Percentiles rank a stretch among this genome's conserved stretches.
These are phyloP conservation scores for Wickerhamomyces sp. DNA, from an alignment of 1,139 yeast genomes.

Conservation along the genomic window DNA sequence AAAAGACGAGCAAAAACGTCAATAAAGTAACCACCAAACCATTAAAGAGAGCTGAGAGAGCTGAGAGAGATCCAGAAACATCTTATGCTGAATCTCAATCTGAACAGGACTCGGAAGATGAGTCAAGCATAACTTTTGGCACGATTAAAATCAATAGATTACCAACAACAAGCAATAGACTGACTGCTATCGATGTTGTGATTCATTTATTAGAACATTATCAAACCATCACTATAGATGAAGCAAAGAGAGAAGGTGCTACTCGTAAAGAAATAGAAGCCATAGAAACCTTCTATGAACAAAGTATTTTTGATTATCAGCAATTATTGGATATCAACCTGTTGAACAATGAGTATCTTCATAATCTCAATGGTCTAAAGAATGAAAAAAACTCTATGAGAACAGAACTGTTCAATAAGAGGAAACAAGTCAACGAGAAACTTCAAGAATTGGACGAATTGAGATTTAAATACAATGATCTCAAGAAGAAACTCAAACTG, in stretches of 20 bases:
- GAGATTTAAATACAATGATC: constrained; percentile 29
- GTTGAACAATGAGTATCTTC: constrained; percentile 38
- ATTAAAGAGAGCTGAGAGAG: neutral
- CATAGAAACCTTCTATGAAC: constrained; percentile 4
- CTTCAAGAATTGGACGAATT: constrained; percentile 34
- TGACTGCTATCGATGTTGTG: constrained; percentile 30
- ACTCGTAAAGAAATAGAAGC: neutral
- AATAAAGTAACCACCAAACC: neutral
- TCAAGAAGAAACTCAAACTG: constrained; percentile 3
- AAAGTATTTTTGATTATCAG: constrained; percentile 24
- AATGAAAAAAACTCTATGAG: constrained; percentile 39
- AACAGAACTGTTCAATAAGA: constrained; percentile 34
- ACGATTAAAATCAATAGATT: constrained; percentile 6
- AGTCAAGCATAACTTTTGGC: neutral
- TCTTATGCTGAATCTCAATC: neutral
- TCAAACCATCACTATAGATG: constrained; percentile 7
- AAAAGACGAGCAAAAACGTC: neutral
- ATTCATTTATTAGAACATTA: constrained; percentile 27
- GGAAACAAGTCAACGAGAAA: constrained; percentile 36
- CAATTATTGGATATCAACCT: constrained; percentile 29
- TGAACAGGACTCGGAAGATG: neutral
- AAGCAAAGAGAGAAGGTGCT: neutral
- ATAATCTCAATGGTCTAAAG: constrained; percentile 36
- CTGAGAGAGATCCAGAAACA: neutral
- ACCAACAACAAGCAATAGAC: constrained; percentile 23